These are phyloP conservation scores for Parmelia sp. DNA, from an alignment of 495 filamentous ascomycete genomes.

Conservation along the genomic window DNA sequence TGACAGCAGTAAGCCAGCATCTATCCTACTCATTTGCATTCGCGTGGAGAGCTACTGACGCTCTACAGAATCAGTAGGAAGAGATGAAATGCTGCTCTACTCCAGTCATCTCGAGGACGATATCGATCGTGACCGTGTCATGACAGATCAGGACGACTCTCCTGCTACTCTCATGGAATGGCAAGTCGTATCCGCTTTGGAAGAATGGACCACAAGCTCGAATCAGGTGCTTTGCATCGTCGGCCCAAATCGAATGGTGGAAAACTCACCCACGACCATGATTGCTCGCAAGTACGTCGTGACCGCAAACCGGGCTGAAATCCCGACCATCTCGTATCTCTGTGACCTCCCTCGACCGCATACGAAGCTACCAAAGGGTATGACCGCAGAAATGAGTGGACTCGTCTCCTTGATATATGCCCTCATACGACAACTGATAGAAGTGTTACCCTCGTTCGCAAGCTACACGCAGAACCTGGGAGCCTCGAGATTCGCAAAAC, in stretches of 20 bases:
- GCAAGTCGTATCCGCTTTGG: conserved; percentile 33
- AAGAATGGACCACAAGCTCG: conserved; percentile 37
- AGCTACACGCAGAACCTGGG: neutral
- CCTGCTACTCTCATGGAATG: conserved; percentile 30
- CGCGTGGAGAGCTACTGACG: neutral
- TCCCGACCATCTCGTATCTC: conserved; percentile 43
- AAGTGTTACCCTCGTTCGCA: conserved; percentile 38
- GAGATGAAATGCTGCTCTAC: conserved; percentile 38
- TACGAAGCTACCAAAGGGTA: conserved; percentile 23
- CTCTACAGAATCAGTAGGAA: conserved; percentile 6
- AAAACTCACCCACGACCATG: conserved; percentile 33
- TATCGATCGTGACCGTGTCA: conserved; percentile 40
- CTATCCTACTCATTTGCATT: neutral
- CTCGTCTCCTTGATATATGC: conserved; percentile 43
- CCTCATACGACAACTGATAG: conserved; percentile 45
- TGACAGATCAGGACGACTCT: conserved; percentile 33
- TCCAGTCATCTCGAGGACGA: conserved; percentile 41
- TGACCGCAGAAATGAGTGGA: conserved; percentile 33
- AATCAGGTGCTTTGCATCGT: conserved; percentile 40
- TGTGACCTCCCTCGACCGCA: conserved; percentile 34
- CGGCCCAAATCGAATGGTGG: conserved; percentile 30
- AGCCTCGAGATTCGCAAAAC: neutral
- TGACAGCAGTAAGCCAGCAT: neutral
- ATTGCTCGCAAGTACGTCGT: conserved; percentile 38
- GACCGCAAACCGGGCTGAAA: conserved; percentile 32